Conservation (phyloP, 108 stramenopile species). For the Skeletonema potamos region DNA sequence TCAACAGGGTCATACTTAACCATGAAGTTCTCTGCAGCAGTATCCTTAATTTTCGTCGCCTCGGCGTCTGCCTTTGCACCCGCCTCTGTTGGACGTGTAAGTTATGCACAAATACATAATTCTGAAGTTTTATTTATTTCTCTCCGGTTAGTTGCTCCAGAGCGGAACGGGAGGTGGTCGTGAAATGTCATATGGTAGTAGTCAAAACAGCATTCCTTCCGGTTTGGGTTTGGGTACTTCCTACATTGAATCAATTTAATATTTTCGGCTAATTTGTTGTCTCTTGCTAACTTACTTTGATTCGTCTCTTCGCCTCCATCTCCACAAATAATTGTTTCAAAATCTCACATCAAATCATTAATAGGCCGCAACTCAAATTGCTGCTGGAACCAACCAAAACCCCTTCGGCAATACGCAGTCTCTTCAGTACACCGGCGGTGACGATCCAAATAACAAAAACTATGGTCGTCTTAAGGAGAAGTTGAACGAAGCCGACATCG, state of each 20-base stretch:
- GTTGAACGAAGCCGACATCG: slow-evolving; percentile 89
- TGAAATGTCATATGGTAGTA: not conserved
- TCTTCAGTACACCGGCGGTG: slow-evolving; percentile 74
- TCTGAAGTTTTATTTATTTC: too few species aligned
- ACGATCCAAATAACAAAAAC: slow-evolving; percentile 70
- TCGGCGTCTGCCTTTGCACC: slow-evolving; percentile 66
- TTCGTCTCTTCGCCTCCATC: not conserved
- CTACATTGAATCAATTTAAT: not conserved
- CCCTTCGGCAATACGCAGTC: slow-evolving; percentile 71
- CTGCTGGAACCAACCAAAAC: slow-evolving; percentile 40
- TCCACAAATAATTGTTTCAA: not conserved
- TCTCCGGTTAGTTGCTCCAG: too few species aligned
- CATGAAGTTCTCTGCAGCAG: slow-evolving; percentile 70
- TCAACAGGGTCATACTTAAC: not conserved
- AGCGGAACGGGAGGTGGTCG: not conserved
- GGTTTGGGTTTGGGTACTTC: not conserved
- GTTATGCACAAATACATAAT: not conserved
- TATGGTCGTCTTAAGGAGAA: slow-evolving; percentile 74
- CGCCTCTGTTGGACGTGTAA: slow-evolving; percentile 16
- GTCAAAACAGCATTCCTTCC: not conserved
- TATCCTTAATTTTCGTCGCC: slow-evolving; percentile 49
- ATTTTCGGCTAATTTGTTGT: not conserved
- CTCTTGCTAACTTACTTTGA: not conserved
- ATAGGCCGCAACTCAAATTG: not conserved
- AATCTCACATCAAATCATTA: not conserved